A percentile compares a stretch with the other conserved stretches of the same genome.
Evolutionary conservation across 23 red algal species (phyloP).

Genomic region (Gracilaria caudata): DNA sequence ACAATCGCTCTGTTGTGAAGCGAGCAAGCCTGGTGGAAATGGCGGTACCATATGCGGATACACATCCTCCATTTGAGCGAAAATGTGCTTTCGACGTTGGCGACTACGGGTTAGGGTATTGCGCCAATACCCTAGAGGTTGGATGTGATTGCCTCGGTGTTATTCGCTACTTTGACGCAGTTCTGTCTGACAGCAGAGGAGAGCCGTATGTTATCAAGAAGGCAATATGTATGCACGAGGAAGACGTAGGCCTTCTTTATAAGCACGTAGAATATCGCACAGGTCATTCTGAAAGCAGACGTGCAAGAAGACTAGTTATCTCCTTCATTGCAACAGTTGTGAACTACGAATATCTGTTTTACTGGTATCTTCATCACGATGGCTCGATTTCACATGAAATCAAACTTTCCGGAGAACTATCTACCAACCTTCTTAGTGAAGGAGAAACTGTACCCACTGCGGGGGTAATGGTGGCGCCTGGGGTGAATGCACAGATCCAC

Average conservation of each 20-base stretch:
- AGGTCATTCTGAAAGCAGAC: conserved; percentile 68
- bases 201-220: conserved; percentile 61
- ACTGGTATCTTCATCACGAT: conserved; percentile 89
- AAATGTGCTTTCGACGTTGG: conserved; percentile 92
- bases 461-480: conserved; percentile 70
- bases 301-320: conserved; percentile 70
- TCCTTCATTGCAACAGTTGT: conserved; percentile 81
- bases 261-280: conserved; percentile 88
- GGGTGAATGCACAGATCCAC: conserved; percentile 79
- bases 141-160: conserved; percentile 86
- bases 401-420: conserved; percentile 73
- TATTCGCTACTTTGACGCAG: conserved; percentile 78
- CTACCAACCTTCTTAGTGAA: conserved; percentile 58
- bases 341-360: conserved; percentile 90
- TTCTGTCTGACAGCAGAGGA: conserved; percentile 54
- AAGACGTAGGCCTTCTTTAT: conserved; percentile 72
- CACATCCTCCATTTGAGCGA: conserved; percentile 64
- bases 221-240: conserved; percentile 81
- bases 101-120: conserved; percentile 85
- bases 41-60: conserved; percentile 86
- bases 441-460: conserved; percentile 54
- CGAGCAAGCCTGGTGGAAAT: conserved; percentile 82
- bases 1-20: conserved; percentile 54
- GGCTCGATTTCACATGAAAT: conserved; percentile 76
- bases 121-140: conserved; percentile 72